phyloP scores from a whole-genome alignment of 805 yeast genomes.

The Torulaspora franciscae region DNA sequence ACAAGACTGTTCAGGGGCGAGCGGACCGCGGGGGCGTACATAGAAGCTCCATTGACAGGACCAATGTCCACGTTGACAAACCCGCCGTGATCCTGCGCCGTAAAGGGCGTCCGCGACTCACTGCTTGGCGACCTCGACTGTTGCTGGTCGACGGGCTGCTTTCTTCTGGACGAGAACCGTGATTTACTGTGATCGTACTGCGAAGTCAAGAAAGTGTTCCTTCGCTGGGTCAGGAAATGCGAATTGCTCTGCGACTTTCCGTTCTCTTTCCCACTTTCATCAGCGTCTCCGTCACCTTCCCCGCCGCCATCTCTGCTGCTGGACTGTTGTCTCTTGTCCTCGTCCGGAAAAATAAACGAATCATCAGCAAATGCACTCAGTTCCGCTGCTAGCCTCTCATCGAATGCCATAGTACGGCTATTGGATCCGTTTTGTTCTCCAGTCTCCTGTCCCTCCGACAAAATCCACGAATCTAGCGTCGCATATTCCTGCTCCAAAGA shows the following conservation, averaged over 20 bases:
- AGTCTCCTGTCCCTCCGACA: slow-evolving; percentile 11
- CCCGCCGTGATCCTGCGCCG: slow-evolving; percentile 25
- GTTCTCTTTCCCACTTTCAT: slow-evolving; percentile 1
- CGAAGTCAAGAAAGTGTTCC: slow-evolving; percentile 30
- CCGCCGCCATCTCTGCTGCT: slow-evolving; percentile 11
- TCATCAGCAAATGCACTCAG: slow-evolving; percentile 81
- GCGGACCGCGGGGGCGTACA: slow-evolving; percentile 15
- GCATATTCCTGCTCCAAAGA: slow-evolving; percentile 42
- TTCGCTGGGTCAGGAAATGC: slow-evolving; percentile 30
- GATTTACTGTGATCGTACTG: slow-evolving; percentile 33
- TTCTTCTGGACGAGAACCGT: slow-evolving; percentile 26
- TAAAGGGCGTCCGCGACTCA: slow-evolving; percentile 8
- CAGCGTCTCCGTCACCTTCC: slow-evolving; percentile 13
- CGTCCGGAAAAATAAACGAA: slow-evolving; percentile 75
- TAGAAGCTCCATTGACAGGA: slow-evolving; percentile 6
- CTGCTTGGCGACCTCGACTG: neutral
- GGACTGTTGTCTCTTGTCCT: slow-evolving; percentile 53
- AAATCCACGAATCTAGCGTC: slow-evolving; percentile 30
- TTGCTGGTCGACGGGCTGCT: slow-evolving; percentile 3
- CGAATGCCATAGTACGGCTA: slow-evolving; percentile 31
- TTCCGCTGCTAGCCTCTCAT: slow-evolving; percentile 55
- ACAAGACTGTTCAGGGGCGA: slow-evolving; percentile 22
- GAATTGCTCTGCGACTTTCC: slow-evolving; percentile 4
- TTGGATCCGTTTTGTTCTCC: neutral
- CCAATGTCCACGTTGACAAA: slow-evolving; percentile 20